Evolutionary conservation across 2,329 filamentous ascomycete genomes (phyloP), one percentile per base, ranked within the genome.

Genomic region (Nigrospora sphaerica): DNA sequence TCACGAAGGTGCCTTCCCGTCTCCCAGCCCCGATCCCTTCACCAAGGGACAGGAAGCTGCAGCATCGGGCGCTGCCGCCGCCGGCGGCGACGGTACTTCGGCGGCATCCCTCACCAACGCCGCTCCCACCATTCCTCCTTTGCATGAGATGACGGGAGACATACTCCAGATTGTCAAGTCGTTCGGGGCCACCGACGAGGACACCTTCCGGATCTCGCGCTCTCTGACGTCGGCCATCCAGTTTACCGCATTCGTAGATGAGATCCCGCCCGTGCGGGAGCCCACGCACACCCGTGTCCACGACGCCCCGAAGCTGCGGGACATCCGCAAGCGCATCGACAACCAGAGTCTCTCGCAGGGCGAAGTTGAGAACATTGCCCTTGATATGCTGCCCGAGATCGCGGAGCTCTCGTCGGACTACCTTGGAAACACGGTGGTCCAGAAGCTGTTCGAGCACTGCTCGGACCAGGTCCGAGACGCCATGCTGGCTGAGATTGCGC

Each of bases 401-500:
- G 89, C 91, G 4, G 93, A 98, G 67, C 75, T 98, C 19, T 80
- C 93, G 3, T 95, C 92, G 0, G 93, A 98, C 67, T 98, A 98
- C 59, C 79, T 98, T 32, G 93, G 93, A 57, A 98, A 98, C 70
- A 98, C 93, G 0, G 93, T 98, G n/a, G 92, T 98, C 16, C 93
- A 98, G 70, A 98, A 98, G 69, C 74, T 98, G 39, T 98, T 98
- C 61, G 92, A 98, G 66, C 89, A 88, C 69, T 97, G 93, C 71
- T 93, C 89, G 0, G 92, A 97, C 63, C 74, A 82, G 37, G 81
- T 92, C 37, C 91, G 95, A 57, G 90, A 96, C 64, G 85, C 86
- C 47, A 97, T 98, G 93, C 74, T 98, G 48, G 69, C 73, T 13
- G 83, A 91, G 61, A 95, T 98, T 58, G 82, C 87, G 3, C 91